Evolutionary conservation across 805 yeast species (phyloP), one percentile per base, ranked within the genome.

Genomic region (Ogataea zsoltii): DNA sequence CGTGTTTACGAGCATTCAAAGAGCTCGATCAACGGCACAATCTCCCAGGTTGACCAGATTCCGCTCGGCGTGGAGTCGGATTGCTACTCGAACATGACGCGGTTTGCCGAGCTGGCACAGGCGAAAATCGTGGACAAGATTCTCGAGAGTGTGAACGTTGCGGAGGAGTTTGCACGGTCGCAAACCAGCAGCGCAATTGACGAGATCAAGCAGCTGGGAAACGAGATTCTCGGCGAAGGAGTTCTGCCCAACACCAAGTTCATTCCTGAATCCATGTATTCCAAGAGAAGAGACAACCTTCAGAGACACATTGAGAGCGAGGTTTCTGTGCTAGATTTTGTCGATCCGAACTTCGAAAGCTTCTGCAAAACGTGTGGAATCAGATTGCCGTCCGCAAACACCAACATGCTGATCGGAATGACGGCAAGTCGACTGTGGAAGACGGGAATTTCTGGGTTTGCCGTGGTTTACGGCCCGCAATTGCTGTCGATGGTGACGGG

Each of bases 241-340:
- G 76, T 76, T 51, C 69, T 80, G 41, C 69, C 77, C 21, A 84
- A 82, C 42, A 78, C 82, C 42, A 74, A 74, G 7, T 88, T 88
- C 62, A 77, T 84, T 46, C 76, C 85, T 9, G 82, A 80, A 23
- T 75, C 85, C 32, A 94, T 94, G 98, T 92, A 90, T 58, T 79
- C 89, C 2, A 80, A 89, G 54, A 75, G 75, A 46, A 77, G 75
- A 32, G 96, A 94, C 57, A 63, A 75, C 4, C 65, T 82, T 28
- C 72, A 77, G 29, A 78, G 83, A 50, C 73, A 76, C 32, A 70
- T 91, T 21, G 72, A 78, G 38, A 79, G 79, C 19, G 75, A 78
- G 16, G 72, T 92, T 18, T 79, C 84, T 11, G 33, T 87, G 4
- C 43, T 72, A n/a, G 97, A 94, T 66, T 82, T 90, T 54, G 71